Base-by-base conservation (phyloP, 192 early-diverging fungal genomes). In the Entomortierella parvispora region DNA sequence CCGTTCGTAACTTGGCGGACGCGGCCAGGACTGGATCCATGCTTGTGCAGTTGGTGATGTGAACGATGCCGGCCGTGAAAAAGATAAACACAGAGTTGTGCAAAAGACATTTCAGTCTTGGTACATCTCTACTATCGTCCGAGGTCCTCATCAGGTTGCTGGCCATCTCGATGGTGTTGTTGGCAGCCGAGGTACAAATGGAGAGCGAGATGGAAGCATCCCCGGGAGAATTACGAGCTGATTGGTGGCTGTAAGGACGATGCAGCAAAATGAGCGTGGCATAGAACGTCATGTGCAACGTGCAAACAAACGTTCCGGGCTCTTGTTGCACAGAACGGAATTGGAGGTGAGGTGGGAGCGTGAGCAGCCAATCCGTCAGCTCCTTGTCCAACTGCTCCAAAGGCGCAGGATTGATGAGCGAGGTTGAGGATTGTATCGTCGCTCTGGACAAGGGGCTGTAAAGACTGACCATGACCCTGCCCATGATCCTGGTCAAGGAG, bases 261-360 rank as follows among this genome's bases (percentile, higher is more conserved):
- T 89, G 87, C 14, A 89, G 57, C 42, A 89, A 45, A 45, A 85
- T 89, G 33, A 89, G 49, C 10, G 80, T 80, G 1, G 85, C 82
- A 37, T 86, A 84, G 52, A 87, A 89, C 5, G 80, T 63, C 75
- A 85, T 84, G 32, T 89, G 87, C 12, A 83, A 56, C 20, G 65
- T 68, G 29, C 74, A 68, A 3, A 77, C 74, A 53, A 83, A 64
- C 12, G 77, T 83, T 0, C 71, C 66, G 5, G 77, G 48, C 34
- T 82, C 65, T 55, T 82, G 68, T 25, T 69, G 67, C 15, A 69
- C 66, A 2, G 81, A 82, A 42, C 81, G 76, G 29, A 87, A 89
- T 65, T 86, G 84, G 12, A 89, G 54, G 43, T 85, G 72, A 2
- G 69, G 65, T 32, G 87, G 87, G 29, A 89, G 61, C 25, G 66